Percentiles rank a stretch among this genome's conserved stretches.
phyloP scores from a whole-genome alignment of 768 basidiomycete genomes.

The Daedaleopsis sinensis region DNA sequence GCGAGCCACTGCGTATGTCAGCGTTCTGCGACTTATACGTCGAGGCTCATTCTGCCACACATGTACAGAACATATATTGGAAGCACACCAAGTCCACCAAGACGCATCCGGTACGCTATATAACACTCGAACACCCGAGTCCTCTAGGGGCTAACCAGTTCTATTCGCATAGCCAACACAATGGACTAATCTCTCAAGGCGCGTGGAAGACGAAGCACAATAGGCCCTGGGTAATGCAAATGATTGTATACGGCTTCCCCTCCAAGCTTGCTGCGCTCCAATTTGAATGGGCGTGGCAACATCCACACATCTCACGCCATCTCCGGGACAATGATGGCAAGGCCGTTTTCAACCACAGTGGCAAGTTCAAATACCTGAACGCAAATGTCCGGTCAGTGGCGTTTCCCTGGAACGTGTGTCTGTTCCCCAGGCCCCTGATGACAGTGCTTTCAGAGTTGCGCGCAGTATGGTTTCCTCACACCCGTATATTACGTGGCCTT shows the following conservation, averaged over 20 bases:
- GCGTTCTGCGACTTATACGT: not conserved
- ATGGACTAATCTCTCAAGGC: slow-evolving; percentile 73
- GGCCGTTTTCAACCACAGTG: slow-evolving; percentile 39
- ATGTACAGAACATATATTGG: slow-evolving; percentile 70
- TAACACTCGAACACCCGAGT: not conserved
- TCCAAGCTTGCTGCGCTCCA: slow-evolving; percentile 74
- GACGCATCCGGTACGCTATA: slow-evolving; percentile 55
- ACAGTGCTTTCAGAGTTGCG: slow-evolving; percentile 47
- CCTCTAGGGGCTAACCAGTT: not conserved
- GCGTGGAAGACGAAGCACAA: slow-evolving; percentile 64
- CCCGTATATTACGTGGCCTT: slow-evolving; percentile 74
- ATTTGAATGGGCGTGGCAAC: slow-evolving; percentile 90
- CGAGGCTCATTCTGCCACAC: not conserved
- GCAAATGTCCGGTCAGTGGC: slow-evolving; percentile 50
- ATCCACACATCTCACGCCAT: slow-evolving; percentile 71
- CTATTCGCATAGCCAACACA: slow-evolving; percentile 62
- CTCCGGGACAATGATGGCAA: slow-evolving; percentile 49
- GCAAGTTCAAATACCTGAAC: slow-evolving; percentile 36
- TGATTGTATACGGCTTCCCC: slow-evolving; percentile 86
- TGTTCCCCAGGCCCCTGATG: not conserved
- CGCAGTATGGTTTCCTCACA: slow-evolving; percentile 62
- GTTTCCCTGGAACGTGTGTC: not conserved
- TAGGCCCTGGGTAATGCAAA: slow-evolving; percentile 82
- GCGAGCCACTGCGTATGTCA: slow-evolving; percentile 45
- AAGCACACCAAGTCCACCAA: slow-evolving; percentile 68